Evolutionary conservation across 148 eudicot genomes (phyloP).

Genomic region (Rhododendron molle): DNA sequence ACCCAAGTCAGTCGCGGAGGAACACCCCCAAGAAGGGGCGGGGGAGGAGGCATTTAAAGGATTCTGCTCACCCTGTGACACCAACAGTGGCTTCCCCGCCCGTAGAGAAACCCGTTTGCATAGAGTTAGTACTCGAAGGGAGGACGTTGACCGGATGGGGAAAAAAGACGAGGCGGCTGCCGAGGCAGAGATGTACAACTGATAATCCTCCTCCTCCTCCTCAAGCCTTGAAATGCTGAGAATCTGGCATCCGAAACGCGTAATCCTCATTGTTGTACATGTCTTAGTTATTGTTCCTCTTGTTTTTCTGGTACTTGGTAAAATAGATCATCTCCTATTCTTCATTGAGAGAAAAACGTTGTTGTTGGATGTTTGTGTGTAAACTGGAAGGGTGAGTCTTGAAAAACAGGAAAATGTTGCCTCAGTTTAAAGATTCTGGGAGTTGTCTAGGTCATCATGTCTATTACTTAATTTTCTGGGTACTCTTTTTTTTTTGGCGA

Average conservation of each 20-base stretch:
- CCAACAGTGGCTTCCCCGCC: not conserved
- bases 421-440: not conserved
- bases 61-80: not conserved
- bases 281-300: not conserved
- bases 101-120: conserved; percentile 6
- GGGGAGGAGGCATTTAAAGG: conserved; percentile 19
- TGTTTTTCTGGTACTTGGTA: not conserved
- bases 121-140: conserved; percentile 17
- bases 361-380: not conserved
- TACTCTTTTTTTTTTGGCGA: not conserved
- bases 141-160: conserved; percentile 39
- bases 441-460: not conserved
- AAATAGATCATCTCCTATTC: not conserved
- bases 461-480: not conserved
- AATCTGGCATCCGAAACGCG: not conserved
- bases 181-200: conserved; percentile 29
- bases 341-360: not conserved
- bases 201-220: conserved; percentile 15
- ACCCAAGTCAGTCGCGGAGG: conserved; percentile 22
- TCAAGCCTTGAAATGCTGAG: conserved; percentile 18
- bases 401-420: not conserved
- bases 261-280: not conserved
- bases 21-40: conserved; percentile 19
- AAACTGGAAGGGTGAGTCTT: not conserved
- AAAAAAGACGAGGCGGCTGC: conserved; percentile 37